Percentiles rank a stretch among this genome's conserved stretches.
phyloP scores from a whole-genome alignment of 805 yeast species.

The Yamadazyma laniorum region DNA sequence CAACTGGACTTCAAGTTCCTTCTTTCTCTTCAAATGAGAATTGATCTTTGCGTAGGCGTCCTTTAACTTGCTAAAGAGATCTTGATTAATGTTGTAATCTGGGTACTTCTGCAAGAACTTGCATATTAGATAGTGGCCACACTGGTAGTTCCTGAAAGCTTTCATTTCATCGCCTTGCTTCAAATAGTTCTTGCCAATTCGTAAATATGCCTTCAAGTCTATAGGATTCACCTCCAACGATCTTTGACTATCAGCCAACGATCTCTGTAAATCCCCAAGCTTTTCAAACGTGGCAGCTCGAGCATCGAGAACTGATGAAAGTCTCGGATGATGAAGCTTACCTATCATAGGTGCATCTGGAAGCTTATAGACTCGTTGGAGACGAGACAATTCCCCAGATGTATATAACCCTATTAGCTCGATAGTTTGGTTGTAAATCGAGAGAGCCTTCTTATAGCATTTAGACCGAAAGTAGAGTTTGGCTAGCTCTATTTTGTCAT shows the following conservation, averaged over 20 bases:
- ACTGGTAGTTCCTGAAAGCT: slow-evolving; percentile 35
- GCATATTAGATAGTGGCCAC: slow-evolving; percentile 39
- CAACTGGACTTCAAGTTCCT: slow-evolving; percentile 16
- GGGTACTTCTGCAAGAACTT: slow-evolving; percentile 24
- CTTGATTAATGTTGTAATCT: slow-evolving; percentile 17
- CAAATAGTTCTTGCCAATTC: slow-evolving; percentile 39
- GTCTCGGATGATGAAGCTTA: slow-evolving; percentile 33
- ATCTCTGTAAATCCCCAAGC: slow-evolving; percentile 26
- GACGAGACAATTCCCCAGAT: slow-evolving; percentile 12
- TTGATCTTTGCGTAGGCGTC: slow-evolving; percentile 23
- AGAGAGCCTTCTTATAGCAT: slow-evolving; percentile 28
- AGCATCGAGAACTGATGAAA: slow-evolving; percentile 40
- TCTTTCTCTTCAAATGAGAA: slow-evolving; percentile 18
- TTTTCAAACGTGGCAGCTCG: slow-evolving; percentile 52
- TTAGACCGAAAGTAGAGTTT: slow-evolving; percentile 30
- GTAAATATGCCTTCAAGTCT: slow-evolving; percentile 49
- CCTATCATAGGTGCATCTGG: slow-evolving; percentile 30
- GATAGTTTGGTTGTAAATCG: slow-evolving; percentile 26
- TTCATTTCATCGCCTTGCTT: slow-evolving; percentile 24
- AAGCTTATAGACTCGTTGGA: slow-evolving; percentile 19
- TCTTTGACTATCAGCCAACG: slow-evolving; percentile 37
- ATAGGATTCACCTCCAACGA: slow-evolving; percentile 40
- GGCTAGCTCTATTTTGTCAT: slow-evolving; percentile 29
- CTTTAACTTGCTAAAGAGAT: slow-evolving; percentile 26
- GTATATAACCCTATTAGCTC: slow-evolving; percentile 17